phyloP scores from a whole-genome alignment of 1,284 basidiomycete species.

The Naganishia cerealis region DNA sequence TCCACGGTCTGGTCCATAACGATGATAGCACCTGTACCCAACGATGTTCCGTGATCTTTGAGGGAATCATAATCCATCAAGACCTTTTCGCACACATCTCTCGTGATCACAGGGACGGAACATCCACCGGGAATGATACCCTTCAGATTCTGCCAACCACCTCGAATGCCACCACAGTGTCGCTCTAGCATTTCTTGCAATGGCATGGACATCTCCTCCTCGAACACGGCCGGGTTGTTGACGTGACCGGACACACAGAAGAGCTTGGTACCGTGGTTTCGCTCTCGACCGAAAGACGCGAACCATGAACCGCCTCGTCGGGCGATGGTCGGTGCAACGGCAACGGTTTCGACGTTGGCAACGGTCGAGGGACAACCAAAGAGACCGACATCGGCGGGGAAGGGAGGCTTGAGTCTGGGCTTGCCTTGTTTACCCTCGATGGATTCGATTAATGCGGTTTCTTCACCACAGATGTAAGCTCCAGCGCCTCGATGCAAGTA shows the following conservation, averaged over 20 bases:
- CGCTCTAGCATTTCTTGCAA: slow-evolving; percentile 90
- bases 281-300: slow-evolving; percentile 82
- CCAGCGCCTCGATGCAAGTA: slow-evolving; percentile 96
- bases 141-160: slow-evolving; percentile 90
- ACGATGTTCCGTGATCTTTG: slow-evolving; percentile 88
- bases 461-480: slow-evolving; percentile 98
- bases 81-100: slow-evolving; percentile 75
- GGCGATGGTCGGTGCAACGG: slow-evolving; percentile 95
- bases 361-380: slow-evolving; percentile 97
- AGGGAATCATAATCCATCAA: slow-evolving; percentile 98
- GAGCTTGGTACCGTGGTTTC: slow-evolving; percentile 93
- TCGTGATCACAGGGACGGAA: slow-evolving; percentile 91
- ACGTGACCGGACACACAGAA: slow-evolving; percentile 96
- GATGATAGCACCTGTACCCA: slow-evolving; percentile 96
- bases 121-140: slow-evolving; percentile 94
- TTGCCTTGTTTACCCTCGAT: slow-evolving; percentile 97
- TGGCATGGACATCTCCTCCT: slow-evolving; percentile 99
- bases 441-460: slow-evolving; percentile 95
- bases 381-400: slow-evolving; percentile 95
- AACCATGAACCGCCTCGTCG: slow-evolving; percentile 92
- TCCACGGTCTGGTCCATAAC: slow-evolving; percentile 99
- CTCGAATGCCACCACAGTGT: slow-evolving; percentile 90
- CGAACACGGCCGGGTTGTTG: slow-evolving; percentile 95
- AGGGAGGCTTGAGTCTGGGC: slow-evolving; percentile 96
- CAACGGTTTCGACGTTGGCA: slow-evolving; percentile 96